These are phyloP conservation scores for Stephania yunnanensis DNA, from an alignment of 164 flowering plant genomes.

Conservation along the genomic window DNA sequence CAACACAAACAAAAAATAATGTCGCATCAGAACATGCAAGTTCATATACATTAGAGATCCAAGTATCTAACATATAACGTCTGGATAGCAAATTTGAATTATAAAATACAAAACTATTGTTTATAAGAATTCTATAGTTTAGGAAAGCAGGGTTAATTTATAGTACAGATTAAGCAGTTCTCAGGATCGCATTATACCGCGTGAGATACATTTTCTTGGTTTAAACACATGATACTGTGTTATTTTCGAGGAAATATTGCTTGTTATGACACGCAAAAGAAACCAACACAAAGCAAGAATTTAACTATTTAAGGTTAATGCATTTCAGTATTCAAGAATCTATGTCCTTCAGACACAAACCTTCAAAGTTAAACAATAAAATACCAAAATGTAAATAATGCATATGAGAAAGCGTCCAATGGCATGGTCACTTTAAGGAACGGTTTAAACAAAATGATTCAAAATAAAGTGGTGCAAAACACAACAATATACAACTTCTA, in stretches of 20 bases:
- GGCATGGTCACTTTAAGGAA: not conserved
- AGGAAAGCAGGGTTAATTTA: not conserved
- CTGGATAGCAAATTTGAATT: not conserved
- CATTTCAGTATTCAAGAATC: not conserved
- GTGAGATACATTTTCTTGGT: not conserved
- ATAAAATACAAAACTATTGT: not conserved
- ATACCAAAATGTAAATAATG: not conserved
- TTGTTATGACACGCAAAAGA: not conserved
- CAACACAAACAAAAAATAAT: conserved; percentile 1
- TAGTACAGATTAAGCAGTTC: not conserved
- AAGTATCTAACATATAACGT: conserved; percentile 7
- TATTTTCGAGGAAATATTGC: not conserved
- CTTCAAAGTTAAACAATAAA: no score
- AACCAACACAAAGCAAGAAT: not conserved
- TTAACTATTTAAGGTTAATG: not conserved
- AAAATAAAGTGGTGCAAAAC: not conserved
- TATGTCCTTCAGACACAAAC: not conserved
- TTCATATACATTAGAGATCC: not conserved
- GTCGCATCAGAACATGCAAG: conserved; percentile 1
- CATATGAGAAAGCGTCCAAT: conserved; percentile 6
- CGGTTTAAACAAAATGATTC: not conserved
- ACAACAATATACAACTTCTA: not conserved
- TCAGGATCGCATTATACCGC: not conserved
- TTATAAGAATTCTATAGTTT: not conserved
- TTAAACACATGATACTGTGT: not conserved